Evolutionary conservation across 1,284 basidiomycete species (phyloP).

Genomic region (Ustilago lituana): DNA sequence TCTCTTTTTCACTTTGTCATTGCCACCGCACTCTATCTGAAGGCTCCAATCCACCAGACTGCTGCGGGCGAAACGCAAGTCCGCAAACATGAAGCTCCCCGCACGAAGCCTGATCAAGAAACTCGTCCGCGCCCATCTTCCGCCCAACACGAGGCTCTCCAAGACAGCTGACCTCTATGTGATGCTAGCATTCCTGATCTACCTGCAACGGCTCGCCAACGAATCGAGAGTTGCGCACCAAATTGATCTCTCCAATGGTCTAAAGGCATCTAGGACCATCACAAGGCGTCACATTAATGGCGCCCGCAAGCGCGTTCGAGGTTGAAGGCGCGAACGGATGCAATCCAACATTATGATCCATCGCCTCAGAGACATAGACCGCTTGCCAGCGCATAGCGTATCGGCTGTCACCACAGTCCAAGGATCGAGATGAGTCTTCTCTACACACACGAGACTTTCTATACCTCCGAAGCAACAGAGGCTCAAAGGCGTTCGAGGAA

Average conservation of each 20-base stretch:
- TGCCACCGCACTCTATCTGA: no score
- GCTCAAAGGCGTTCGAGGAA: no score
- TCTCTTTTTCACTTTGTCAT: no score
- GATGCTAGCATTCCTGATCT: constrained; percentile 45
- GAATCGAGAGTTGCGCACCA: constrained; percentile 42
- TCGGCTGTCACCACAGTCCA: no score
- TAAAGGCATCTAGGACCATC: constrained; percentile 28
- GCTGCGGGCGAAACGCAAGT: no score
- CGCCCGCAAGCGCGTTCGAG: constrained; percentile 41
- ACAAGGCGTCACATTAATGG: constrained; percentile 40
- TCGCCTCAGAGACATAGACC: no score
- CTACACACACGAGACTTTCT: no score
- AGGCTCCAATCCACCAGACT: no score
- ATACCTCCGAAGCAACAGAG: no score
- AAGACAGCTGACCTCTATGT: constrained; percentile 48
- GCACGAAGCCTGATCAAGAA: constrained; percentile 42
- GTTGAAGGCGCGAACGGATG: constrained; percentile 3
- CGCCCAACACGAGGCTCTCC: constrained; percentile 38
- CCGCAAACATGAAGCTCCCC: constrained; percentile 35
- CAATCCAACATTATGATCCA: no score
- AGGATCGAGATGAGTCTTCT: no score
- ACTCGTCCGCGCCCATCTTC: constrained; percentile 41
- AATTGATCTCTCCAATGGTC: constrained; percentile 39
- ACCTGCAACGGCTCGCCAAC: constrained; percentile 44
- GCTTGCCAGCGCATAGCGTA: no score